These are phyloP conservation scores for Hibiscus mutabilis DNA, from an alignment of 345 rosid genomes.

Conservation along the genomic window DNA sequence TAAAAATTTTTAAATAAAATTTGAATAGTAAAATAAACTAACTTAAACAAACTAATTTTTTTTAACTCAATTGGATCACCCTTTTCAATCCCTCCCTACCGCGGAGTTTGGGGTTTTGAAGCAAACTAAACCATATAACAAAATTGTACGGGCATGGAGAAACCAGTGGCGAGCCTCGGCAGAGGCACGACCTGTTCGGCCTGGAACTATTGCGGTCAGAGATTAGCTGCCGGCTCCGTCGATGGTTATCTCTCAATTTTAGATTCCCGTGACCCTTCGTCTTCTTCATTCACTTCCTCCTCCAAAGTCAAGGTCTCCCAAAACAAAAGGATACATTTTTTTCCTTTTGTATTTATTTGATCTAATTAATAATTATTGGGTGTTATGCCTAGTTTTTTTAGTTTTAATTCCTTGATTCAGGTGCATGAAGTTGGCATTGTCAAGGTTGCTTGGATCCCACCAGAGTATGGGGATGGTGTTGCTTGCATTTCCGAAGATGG, in stretches of 20 bases:
- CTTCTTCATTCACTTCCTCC: slow-evolving; percentile 12
- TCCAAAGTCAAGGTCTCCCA: slow-evolving; percentile 4
- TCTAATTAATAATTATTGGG: neutral
- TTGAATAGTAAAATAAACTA: no score
- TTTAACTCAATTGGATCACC: no score
- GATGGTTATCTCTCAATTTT: slow-evolving; percentile 9
- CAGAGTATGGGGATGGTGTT: slow-evolving; percentile 65
- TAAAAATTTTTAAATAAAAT: no score
- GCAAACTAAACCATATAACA: neutral
- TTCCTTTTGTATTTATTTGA: neutral
- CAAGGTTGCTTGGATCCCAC: slow-evolving; percentile 75
- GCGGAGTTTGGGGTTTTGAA: neutral
- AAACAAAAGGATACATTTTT: no score
- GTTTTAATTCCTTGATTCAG: slow-evolving; percentile 15
- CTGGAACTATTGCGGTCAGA: slow-evolving; percentile 1
- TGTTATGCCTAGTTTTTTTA: neutral
- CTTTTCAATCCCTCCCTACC: no score
- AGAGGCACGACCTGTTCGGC: slow-evolving; percentile 9
- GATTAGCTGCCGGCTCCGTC: slow-evolving; percentile 7
- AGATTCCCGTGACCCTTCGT: slow-evolving; percentile 15
- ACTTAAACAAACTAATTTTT: no score
- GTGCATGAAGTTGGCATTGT: slow-evolving; percentile 41
- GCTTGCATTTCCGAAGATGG: slow-evolving; percentile 71
- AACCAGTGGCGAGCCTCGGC: slow-evolving; percentile 8
- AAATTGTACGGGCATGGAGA: slow-evolving; percentile 11